These are phyloP conservation scores for Alopecurus myosuroides DNA, from an alignment of 176 grass and related monocot species.

Conservation along the genomic window DNA sequence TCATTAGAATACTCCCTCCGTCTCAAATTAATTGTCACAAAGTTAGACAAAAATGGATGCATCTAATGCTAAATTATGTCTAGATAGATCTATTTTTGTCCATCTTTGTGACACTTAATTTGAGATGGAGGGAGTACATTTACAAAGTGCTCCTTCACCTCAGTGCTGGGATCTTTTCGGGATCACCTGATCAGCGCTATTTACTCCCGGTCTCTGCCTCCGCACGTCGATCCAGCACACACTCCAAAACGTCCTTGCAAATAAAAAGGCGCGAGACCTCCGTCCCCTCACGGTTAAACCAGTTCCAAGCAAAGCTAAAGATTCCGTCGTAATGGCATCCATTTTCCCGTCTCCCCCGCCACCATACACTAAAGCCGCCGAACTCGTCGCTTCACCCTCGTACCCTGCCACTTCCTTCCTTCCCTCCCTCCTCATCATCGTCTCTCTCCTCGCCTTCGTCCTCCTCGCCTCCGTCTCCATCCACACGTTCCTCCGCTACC, in stretches of 20 bases:
- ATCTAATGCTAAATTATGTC: no score
- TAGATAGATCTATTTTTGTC: no score
- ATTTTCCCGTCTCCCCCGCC: constrained; percentile 25
- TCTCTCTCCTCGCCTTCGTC: constrained; percentile 57
- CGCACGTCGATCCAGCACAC: background rate
- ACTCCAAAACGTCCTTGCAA: constrained; percentile 3
- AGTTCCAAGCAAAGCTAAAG: background rate
- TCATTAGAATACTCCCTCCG: no score
- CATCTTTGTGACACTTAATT: no score
- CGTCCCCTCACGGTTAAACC: constrained; percentile 2
- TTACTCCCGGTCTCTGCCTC: constrained; percentile 19
- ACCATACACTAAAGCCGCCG: background rate
- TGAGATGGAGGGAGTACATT: no score
- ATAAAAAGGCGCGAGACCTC: constrained; percentile 25
- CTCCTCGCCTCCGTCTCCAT: constrained; percentile 62
- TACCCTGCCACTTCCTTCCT: constrained; percentile 24
- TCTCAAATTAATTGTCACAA: no score
- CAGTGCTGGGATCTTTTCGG: background rate
- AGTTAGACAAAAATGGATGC: no score
- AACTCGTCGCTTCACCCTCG: constrained; percentile 1
- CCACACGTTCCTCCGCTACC: constrained; percentile 59
- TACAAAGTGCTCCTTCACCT: background rate
- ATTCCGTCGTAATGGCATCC: constrained; percentile 35
- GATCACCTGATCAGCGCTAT: background rate
- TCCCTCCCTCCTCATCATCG: constrained; percentile 63